phyloP scores from a whole-genome alignment of 2,329 filamentous ascomycete species.

The Sarocladiaceae sp. region DNA sequence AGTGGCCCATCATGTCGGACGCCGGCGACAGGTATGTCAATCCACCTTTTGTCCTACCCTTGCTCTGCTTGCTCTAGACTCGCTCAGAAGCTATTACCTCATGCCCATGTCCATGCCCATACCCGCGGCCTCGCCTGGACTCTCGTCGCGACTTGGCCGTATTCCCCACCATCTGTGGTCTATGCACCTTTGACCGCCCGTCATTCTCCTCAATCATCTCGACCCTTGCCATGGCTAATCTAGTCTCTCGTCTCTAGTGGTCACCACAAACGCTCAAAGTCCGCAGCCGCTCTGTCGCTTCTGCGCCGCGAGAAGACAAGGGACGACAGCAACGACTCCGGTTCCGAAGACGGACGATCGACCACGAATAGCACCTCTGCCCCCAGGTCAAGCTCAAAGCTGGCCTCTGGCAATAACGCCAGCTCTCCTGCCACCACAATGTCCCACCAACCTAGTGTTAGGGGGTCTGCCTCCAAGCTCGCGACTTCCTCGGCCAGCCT shows the following conservation, averaged over 20 bases:
- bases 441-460: conserved; percentile 28
- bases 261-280: conserved; percentile 49
- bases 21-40: conserved; percentile 26
- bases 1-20: conserved; percentile 26
- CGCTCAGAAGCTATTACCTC: conserved; percentile 2
- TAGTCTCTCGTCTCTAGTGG: conserved; percentile 15
- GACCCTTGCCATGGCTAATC: conserved; percentile 2
- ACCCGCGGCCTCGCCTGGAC: conserved; percentile 2
- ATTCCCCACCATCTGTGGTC: conserved; percentile 9
- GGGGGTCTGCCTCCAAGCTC: conserved; percentile 35
- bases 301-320: conserved; percentile 46
- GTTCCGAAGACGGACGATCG: conserved; percentile 43
- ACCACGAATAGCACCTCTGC: conserved; percentile 22
- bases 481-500: conserved; percentile 35
- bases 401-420: conserved; percentile 1
- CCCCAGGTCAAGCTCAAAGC: conserved; percentile 20
- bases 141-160: conserved; percentile 10
- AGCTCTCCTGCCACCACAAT: conserved; percentile 21
- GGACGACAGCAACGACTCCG: conserved; percentile 49
- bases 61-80: conserved; percentile 2
- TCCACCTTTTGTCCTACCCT: not conserved
- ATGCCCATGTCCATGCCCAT: not conserved
- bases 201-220: not conserved
- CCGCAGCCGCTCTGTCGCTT: conserved; percentile 43
- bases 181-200: conserved; percentile 1